Base-by-base conservation (phyloP, 2,329 filamentous ascomycete genomes). In the Remersonia thermophila region DNA sequence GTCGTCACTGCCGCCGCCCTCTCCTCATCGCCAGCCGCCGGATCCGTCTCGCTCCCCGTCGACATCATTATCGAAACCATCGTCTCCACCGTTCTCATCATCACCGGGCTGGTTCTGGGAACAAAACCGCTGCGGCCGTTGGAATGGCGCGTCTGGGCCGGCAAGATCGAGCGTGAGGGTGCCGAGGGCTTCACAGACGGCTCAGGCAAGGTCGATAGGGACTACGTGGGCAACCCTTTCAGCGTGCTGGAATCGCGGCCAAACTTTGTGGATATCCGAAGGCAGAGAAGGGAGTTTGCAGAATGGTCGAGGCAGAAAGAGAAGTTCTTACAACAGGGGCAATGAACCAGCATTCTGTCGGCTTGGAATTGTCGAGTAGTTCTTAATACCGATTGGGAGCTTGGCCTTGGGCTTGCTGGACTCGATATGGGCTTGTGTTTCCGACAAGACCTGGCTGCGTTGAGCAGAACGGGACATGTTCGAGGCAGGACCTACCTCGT, bases 51-150 rank as follows among this genome's bases (percentile, higher is more conserved):
- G 12, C 69, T 96, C 2, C 89, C 91, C 0, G 61, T 83, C 43
- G 91, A 98, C 53, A 93, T 98, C 50, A 75, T 77, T 27, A 70
- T 93, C 48, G 91, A 98, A 61, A 86, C 87, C 1, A 66, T 96
- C 12, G 57, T 82, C 30, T 83, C 86, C 2, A 79, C 91, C 4
- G 58, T 93, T 16, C 55, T 87, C n/a, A 70, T 93, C n/a, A 83
- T 80, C 37, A 56, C 85, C 1, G 91, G 89, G 29, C 74, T 96
- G 18, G 85, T 95, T 1, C 59, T 85, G 1, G 77, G 78, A 26
- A 80, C 83, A 3, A 78, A 83, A 10, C 73, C 76, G 30, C 66
- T 96, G 44, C 80, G 84, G 55, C 91, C 91, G 3, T 89, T 96
- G 49, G 73, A 80, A 57, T 86, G 82, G 80, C 71, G 74, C 37